phyloP scores from a whole-genome alignment of 2,329 filamentous ascomycete genomes.

The Xylariomycetidae sp. region DNA sequence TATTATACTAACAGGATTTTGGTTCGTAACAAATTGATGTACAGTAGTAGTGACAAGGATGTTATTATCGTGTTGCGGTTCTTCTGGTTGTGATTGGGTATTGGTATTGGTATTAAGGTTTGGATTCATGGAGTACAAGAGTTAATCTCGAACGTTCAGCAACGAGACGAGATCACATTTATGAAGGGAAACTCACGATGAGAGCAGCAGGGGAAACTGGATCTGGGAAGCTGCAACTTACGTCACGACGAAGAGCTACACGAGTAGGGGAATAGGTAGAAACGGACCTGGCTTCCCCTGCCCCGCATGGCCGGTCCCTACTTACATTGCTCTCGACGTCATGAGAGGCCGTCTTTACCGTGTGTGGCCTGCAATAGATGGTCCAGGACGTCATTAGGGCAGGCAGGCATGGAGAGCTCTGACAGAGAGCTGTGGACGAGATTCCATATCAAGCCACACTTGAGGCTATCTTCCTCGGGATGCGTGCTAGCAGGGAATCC shows the following conservation, averaged over 20 bases:
- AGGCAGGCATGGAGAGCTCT: slow-evolving; percentile 15
- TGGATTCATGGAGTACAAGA: too few relatives aligned
- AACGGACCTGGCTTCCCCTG: too few relatives aligned
- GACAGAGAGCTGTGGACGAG: slow-evolving; percentile 8
- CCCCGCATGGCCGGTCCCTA: slow-evolving; percentile 10
- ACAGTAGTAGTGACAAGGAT: slow-evolving; percentile 14
- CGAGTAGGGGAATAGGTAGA: too few relatives aligned
- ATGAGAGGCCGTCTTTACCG: too few relatives aligned
- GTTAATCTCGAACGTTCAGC: too few relatives aligned
- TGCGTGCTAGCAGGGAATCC: slow-evolving; percentile 7
- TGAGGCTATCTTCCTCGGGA: slow-evolving; percentile 17
- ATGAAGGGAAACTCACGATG: slow-evolving; percentile 10
- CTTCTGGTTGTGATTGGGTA: slow-evolving; percentile 11
- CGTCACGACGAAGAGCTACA: too few relatives aligned
- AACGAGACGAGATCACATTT: too few relatives aligned
- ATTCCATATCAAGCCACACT: slow-evolving; percentile 16
- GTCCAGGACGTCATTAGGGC: slow-evolving; percentile 22
- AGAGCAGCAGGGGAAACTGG: slow-evolving; percentile 2
- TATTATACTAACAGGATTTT: slow-evolving; percentile 19
- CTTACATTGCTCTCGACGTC: slow-evolving; percentile 21
- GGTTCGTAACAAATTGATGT: slow-evolving; percentile 17
- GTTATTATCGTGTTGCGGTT: slow-evolving; percentile 3
- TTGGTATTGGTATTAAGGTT: slow-evolving; percentile 12
- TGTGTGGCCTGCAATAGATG: slow-evolving; percentile 4
- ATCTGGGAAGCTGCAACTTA: slow-evolving; percentile 12